A percentile compares a stretch with the other conserved stretches of the same genome.
These are phyloP conservation scores for Flaveria robusta DNA, from an alignment of 129 eudicot genomes.

Conservation along the genomic window DNA sequence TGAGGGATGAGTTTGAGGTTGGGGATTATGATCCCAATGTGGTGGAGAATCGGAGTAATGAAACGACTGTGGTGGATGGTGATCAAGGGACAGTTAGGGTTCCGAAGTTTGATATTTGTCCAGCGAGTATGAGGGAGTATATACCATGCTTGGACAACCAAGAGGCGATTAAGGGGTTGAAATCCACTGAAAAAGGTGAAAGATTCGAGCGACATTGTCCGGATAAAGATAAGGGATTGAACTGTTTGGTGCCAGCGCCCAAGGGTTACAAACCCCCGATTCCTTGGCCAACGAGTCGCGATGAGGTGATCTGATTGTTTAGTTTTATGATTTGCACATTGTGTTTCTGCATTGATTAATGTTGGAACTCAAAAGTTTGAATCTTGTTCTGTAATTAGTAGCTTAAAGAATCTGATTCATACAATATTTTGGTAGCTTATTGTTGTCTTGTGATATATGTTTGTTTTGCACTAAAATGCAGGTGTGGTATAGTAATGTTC, in stretches of 20 bases:
- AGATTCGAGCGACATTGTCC: slow-evolving; percentile 95
- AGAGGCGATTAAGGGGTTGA: slow-evolving; percentile 62
- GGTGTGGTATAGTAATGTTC: slow-evolving; percentile 98
- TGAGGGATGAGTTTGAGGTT: slow-evolving; percentile 78
- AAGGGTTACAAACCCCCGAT: slow-evolving; percentile 75
- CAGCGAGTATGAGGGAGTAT: slow-evolving; percentile 74
- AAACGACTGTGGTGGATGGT: slow-evolving; percentile 39
- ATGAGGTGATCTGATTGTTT: slow-evolving; percentile 53
- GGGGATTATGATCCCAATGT: slow-evolving; percentile 69
- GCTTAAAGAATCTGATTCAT: slow-evolving; percentile 12
- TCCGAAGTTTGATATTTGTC: slow-evolving; percentile 63
- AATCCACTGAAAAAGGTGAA: slow-evolving; percentile 84
- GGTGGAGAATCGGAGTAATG: slow-evolving; percentile 63
- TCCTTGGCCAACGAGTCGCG: slow-evolving; percentile 91
- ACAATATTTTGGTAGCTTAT: background rate
- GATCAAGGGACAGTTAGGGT: slow-evolving; percentile 46
- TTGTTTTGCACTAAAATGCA: slow-evolving; percentile 30
- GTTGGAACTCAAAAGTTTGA: background rate
- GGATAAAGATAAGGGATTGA: slow-evolving; percentile 52
- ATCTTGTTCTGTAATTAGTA: background rate
- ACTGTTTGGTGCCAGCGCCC: slow-evolving; percentile 85
- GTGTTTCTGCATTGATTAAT: background rate
- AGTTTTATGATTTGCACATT: background rate
- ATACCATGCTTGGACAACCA: slow-evolving; percentile 95
- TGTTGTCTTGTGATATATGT: background rate